phyloP scores from a whole-genome alignment of 495 filamentous ascomycete species.

The Neurospora sp. region DNA sequence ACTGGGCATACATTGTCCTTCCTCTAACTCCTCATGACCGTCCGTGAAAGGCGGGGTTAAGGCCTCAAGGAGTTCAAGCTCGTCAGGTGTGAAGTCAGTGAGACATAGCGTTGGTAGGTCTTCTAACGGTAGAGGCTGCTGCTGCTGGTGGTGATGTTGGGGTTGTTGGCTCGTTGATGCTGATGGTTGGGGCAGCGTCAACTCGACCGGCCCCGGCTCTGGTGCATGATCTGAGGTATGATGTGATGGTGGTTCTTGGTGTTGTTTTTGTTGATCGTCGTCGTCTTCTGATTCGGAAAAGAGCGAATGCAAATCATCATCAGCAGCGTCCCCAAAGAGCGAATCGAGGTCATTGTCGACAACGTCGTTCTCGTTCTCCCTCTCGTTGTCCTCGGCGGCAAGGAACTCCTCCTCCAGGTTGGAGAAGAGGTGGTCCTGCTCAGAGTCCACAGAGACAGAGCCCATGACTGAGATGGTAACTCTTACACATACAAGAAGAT shows the following conservation, averaged over 20 bases:
- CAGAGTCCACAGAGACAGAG: conserved; percentile 14
- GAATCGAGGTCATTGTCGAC: conserved; percentile 12
- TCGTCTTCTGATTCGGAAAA: conserved; percentile 10
- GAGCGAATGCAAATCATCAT: conserved; percentile 12
- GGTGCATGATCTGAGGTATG: background rate
- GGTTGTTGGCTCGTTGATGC: background rate
- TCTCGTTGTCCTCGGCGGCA: conserved; percentile 40
- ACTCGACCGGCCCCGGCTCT: conserved; percentile 1
- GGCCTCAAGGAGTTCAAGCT: background rate
- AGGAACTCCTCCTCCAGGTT: conserved; percentile 32
- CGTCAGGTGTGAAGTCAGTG: background rate
- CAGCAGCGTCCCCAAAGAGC: conserved; percentile 13
- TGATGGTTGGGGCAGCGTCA: background rate
- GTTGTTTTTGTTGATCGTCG: background rate
- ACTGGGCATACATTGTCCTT: conserved; percentile 7
- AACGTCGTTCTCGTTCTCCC: background rate
- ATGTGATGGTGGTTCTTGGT: conserved; percentile 5
- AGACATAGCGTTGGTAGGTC: conserved; percentile 1
- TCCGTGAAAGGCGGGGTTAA: conserved; percentile 1
- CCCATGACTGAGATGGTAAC: conserved; percentile 20
- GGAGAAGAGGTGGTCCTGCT: conserved; percentile 34
- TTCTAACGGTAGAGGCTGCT: background rate
- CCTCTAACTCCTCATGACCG: background rate
- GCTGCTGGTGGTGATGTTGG: background rate
- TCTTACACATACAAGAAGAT: background rate